These are phyloP conservation scores for Aspergillus nanangensis DNA, from an alignment of 495 filamentous ascomycete species.

Conservation along the genomic window DNA sequence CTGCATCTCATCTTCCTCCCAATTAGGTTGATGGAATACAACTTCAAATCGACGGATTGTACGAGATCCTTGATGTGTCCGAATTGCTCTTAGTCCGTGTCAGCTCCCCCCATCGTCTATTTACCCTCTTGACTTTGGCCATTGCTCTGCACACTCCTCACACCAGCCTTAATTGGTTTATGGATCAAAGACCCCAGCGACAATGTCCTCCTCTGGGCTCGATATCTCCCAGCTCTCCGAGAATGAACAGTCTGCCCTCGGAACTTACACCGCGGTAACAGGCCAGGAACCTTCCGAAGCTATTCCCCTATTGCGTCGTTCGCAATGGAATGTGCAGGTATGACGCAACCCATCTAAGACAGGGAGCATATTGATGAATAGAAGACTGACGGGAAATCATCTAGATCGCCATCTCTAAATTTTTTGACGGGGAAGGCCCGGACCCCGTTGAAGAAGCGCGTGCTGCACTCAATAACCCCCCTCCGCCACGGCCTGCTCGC, in stretches of 20 bases:
- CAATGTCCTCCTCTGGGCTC: conserved; percentile 38
- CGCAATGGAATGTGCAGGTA: conserved; percentile 96
- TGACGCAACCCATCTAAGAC: not conserved
- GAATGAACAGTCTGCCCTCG: conserved; percentile 72
- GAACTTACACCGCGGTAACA: conserved; percentile 86
- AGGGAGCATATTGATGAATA: not conserved
- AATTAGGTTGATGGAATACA: no score
- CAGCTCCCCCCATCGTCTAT: no score
- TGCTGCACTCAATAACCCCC: conserved; percentile 51
- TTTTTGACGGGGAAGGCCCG: conserved; percentile 92
- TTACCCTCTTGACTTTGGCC: not conserved
- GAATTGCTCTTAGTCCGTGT: no score
- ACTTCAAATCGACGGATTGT: no score
- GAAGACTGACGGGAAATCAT: conserved; percentile 9
- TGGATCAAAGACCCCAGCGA: conserved; percentile 16
- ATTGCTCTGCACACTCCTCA: no score
- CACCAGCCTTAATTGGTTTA: conserved; percentile 7
- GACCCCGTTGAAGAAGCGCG: conserved; percentile 77
- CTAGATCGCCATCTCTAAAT: conserved; percentile 91
- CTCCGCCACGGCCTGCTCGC: conserved; percentile 51
- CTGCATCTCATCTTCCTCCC: not conserved
- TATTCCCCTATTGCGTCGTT: conserved; percentile 73
- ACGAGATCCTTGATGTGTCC: no score
- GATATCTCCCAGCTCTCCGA: conserved; percentile 69
- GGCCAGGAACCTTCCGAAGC: conserved; percentile 75